Base-by-base conservation (phyloP, 805 yeast genomes). In the Pichia cabralensis region DNA sequence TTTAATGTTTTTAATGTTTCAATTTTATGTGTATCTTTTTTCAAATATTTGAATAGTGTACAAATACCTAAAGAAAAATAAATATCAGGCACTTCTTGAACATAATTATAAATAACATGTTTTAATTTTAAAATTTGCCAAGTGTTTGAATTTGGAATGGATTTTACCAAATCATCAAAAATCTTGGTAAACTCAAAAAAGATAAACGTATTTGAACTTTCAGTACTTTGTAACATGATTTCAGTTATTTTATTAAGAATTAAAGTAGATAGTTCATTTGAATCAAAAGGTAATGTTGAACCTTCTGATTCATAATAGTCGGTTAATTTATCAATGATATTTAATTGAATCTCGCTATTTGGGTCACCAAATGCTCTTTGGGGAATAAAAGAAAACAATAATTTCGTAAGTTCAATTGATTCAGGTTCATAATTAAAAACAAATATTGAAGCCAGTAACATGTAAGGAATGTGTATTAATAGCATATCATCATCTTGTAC, bases 401-500 rank as follows among this genome's bases (percentile, higher is more conserved):
- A 42, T 15, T 60, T 55, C 7, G 70, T 56, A 5, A 76, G 48
- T 0, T 49, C 43, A 15, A 67, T 48, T 62, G 76, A 66, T n/a
- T 36, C 27, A 3, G 32, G 22, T 17, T 54, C 48, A 16, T 44
- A 32, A 16, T 38, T 19, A 16, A 80, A 49, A 2, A 67, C 38
- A 1, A 69, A 59, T 13, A 45, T 29, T 7, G 35, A 17, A n/a
- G 35, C 28, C 14, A 84, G 45, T 1, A 86, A 51, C 1, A 81
- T 66, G 28, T 84, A 55, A 0, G 97, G 96, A 7, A 81, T 60
- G 50, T 89, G 96, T 14, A 69, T 66, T 0, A 74, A 61, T 7
- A 79, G 57, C 80, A 85, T 84, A 42, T 86, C 97, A 45, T 86
- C 96, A 43, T 89, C 98, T 27, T 70, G 72, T 20, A 86, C 74